Evolutionary conservation across 768 basidiomycete species (phyloP), one percentile per base, ranked within the genome.

Genomic region (Tylopilus plumbeoviolaceoides): DNA sequence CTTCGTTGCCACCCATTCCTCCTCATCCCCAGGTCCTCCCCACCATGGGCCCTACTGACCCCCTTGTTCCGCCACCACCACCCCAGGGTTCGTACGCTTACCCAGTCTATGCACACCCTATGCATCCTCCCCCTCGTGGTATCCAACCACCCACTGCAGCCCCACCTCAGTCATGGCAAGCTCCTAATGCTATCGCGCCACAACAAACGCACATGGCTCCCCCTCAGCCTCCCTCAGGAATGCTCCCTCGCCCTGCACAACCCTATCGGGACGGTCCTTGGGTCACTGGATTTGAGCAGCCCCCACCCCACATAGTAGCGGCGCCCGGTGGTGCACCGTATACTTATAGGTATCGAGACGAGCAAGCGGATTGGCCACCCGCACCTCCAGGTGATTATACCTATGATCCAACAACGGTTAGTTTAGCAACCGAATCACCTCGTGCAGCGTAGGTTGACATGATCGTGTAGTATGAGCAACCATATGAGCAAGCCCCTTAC

Each of bases 151-250:
- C 77, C 14, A 67, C 78, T 14, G 68, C 78, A 27, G 76, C 74
- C 3, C 76, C 81, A 8, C 78, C 83, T 6, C 85, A 82, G 54
- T 73, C 82, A 17, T 87, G 87, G 85, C 84, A 85, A 60, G 74
- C 77, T 7, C 69, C 83, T 5, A 76, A 73, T 40, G 77, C 75
- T 21, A 83, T 89, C 38, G 78, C 82, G 0, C 84, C 86, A 7
- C 78, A 84, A 48, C 85, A 87, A 58, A 80, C 84, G 0, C 86
- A 79, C 49, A 72, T 82, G 58, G 66, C 82, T 5, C 73, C 75
- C 51, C 72, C 77, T 12, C 73, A 76, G 14, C 71, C 75, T 5
- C 72, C 75, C 2, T 70, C 75, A 1, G 74, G 73, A 6, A 74
- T 79, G 58, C 70, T 79, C 23, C 75, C 75, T 44, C 77, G 78